A percentile compares a stretch with the other conserved stretches of the same genome.
phyloP scores from a whole-genome alignment of 345 rosid species.

The Draba incana region DNA sequence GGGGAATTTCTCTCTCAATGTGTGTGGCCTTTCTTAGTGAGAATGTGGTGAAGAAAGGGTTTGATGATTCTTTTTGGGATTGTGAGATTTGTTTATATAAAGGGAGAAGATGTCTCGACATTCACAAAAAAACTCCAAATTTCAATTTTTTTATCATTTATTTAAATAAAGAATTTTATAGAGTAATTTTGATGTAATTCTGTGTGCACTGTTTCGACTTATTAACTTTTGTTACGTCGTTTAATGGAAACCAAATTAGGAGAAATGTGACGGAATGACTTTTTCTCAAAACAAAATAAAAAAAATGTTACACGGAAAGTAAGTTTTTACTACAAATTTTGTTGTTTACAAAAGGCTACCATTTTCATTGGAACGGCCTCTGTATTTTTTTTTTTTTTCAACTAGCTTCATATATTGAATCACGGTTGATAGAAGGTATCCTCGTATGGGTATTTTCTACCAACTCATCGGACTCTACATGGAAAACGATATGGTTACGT shows the following conservation, averaged over 20 bases:
- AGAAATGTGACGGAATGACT: too few relatives aligned
- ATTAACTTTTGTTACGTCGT: conserved; percentile 13
- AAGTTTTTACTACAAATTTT: too few relatives aligned
- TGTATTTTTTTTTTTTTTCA: too few relatives aligned
- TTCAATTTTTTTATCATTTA: background rate
- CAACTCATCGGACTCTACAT: too few relatives aligned
- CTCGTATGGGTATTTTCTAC: too few relatives aligned
- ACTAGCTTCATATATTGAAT: too few relatives aligned
- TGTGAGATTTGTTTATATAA: conserved; percentile 39
- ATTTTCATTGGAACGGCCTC: too few relatives aligned
- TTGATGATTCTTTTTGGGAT: conserved; percentile 26
- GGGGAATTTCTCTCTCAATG: conserved; percentile 16
- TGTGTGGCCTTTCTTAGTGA: conserved; percentile 18
- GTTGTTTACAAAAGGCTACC: background rate
- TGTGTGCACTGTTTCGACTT: background rate
- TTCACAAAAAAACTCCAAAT: conserved; percentile 7
- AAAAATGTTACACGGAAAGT: too few relatives aligned
- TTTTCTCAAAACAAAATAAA: too few relatives aligned
- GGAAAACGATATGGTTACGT: too few relatives aligned
- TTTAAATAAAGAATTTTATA: background rate
- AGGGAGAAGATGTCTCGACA: conserved; percentile 27
- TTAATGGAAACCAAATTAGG: background rate
- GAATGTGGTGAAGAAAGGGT: conserved; percentile 38
- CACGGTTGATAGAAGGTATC: too few relatives aligned
- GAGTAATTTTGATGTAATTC: conserved; percentile 6